A percentile compares a stretch with the other conserved stretches of the same genome.
Evolutionary conservation across 495 filamentous ascomycete species (phyloP).

Genomic region (Penicillium steckii): DNA sequence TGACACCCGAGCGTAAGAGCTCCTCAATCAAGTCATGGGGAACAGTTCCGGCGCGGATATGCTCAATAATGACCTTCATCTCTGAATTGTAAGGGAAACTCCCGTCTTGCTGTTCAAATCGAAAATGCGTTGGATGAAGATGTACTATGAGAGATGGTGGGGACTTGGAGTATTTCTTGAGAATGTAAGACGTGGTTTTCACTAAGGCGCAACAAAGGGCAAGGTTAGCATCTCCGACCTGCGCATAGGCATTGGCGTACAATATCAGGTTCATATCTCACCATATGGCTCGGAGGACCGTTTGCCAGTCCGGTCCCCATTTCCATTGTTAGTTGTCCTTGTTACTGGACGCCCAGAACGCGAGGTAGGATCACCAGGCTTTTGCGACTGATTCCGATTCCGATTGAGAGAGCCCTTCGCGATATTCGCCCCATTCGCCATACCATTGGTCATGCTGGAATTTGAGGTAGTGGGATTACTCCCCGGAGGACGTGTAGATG

Average conservation of each 20-base stretch:
- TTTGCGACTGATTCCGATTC: constrained; percentile 51
- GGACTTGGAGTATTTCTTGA: constrained; percentile 74
- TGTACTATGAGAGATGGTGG: constrained; percentile 84
- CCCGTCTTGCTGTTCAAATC: constrained; percentile 92
- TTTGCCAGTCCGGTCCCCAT: constrained; percentile 36
- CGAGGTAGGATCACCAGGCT: constrained; percentile 35
- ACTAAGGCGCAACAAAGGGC: constrained; percentile 40
- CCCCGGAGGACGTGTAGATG: constrained; percentile 59
- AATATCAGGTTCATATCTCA: constrained; percentile 16
- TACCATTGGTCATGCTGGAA: constrained; percentile 46
- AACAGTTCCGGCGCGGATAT: constrained; percentile 64
- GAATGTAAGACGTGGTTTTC: constrained; percentile 70
- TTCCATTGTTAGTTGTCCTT: constrained; percentile 33
- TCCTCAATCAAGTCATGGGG: constrained; percentile 76
- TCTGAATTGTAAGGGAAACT: constrained; percentile 87
- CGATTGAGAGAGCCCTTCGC: constrained; percentile 51
- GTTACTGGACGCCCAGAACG: constrained; percentile 32
- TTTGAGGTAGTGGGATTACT: constrained; percentile 37
- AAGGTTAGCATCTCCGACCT: constrained; percentile 1
- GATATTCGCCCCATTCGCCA: constrained; percentile 30
- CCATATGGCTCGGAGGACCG: constrained; percentile 51
- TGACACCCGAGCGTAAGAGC: constrained; percentile 60
- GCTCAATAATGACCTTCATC: constrained; percentile 80
- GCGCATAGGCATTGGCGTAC: constrained; percentile 11
- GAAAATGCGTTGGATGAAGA: constrained; percentile 79